These are phyloP conservation scores for Cystobasidium tubakii DNA, from an alignment of 768 basidiomycete species.

Conservation along the genomic window DNA sequence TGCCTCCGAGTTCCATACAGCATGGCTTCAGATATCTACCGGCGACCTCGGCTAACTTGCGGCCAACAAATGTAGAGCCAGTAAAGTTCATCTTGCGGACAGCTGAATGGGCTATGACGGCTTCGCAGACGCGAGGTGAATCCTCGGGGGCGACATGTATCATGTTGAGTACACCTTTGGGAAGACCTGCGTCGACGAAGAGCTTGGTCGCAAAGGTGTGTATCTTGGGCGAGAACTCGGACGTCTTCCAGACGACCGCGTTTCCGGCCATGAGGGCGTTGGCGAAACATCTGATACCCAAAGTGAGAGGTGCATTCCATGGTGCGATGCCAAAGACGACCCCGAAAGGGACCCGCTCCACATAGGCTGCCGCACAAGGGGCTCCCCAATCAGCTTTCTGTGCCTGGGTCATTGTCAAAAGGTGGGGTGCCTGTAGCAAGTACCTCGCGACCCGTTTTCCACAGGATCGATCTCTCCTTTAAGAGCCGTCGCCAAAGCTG, in stretches of 20 bases:
- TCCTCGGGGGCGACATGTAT: conserved; percentile 46
- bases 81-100: conserved; percentile 45
- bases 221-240: conserved; percentile 48
- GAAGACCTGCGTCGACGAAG: conserved; percentile 51
- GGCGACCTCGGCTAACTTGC: conserved; percentile 48
- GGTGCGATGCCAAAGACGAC: conserved; percentile 33
- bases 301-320: conserved; percentile 42
- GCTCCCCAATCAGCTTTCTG: no score
- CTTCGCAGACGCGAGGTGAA: conserved; percentile 44
- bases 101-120: conserved; percentile 44
- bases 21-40: conserved; percentile 51
- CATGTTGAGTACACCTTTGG: conserved; percentile 50
- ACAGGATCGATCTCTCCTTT: conserved; percentile 12
- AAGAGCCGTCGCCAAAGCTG: conserved; percentile 22
- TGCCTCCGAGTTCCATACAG: conserved; percentile 50
- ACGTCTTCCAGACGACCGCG: conserved; percentile 50
- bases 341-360: conserved; percentile 24
- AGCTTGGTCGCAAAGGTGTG: conserved; percentile 49
- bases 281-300: conserved; percentile 46
- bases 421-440: no score
- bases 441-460: conserved; percentile 3
- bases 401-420: no score
- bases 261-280: conserved; percentile 52
- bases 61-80: conserved; percentile 47
- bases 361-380: background rate